Evolutionary conservation across 78 protist species (phyloP), one percentile per base, ranked within the genome.

Genomic region (Paratrimastix pyriformis): DNA sequence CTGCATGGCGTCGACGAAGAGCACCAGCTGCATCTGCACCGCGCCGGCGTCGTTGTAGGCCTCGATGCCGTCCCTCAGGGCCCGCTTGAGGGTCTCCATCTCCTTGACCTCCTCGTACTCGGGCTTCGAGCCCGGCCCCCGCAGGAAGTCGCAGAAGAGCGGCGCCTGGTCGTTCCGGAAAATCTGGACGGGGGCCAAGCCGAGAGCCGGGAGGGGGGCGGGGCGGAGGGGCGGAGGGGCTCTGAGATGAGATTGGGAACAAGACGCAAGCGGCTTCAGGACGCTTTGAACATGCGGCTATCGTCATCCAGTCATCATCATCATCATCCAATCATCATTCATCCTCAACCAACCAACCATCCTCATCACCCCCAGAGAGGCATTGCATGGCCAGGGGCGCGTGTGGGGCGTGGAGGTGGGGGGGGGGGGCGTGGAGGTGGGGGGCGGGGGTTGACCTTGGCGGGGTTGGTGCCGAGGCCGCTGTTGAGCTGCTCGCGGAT

Each of bases 1-100:
- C 45, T 65, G 80, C 32, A 84, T 77, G 24, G 90, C 88, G 13
- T 90, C 90, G 26, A 44, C 9, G 77, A 90, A 90, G 35, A 90
- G 24, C 30, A 88, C 90, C 3, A 92, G 80, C 3, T 82, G 48
- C 87, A 85, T 68, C 39, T 40, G 32, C 18, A 30, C 4, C 18
- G 48, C 11, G 18, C 88, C 84, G 5, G 83, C 62, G 54, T 76
- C 82, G 78, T 84, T 86, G 86, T 84, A 85, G 32, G 84, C 83
- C 11, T 80, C 87, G n/a, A 84, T 76, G 26, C 37, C 24, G 37
- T 85, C 86, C 62, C 80, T 79, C 15, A 86, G 13, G n/a, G 70
- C n/a, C 18, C 0, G 2, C 57, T 70, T 69, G 33, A 89, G 70
- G 57, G 24, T 15, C 3, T 42, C 38, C 71, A 33, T 50, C 5